Evolutionary conservation across 768 basidiomycete genomes (phyloP), one percentile per base, ranked within the genome.

Genomic region (Saitozyma podzolica): DNA sequence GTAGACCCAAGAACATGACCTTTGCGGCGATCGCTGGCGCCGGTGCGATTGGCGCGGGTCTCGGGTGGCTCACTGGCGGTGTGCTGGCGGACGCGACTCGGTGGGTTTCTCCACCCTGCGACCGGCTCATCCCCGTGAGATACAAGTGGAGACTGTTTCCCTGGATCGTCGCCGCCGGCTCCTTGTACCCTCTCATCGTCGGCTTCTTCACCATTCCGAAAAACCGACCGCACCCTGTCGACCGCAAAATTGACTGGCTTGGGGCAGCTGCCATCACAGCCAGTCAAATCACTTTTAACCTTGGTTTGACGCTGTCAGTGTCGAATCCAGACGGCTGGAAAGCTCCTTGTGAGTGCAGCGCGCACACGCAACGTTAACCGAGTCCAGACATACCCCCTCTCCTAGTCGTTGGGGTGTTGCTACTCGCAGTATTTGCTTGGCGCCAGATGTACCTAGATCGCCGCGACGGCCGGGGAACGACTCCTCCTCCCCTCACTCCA

Each of bases 81-180:
- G 54, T 41, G 8, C n/a, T 50, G 6, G 53, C 37, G 6, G 2
- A 20, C 37, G 45, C 29, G 29, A 29, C 29, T 29, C 29, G 29
- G 29, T 29, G 29, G 29, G 29, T 29, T 29, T 29, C 29, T 2
- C 29, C 2, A 2, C 29, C 29, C 29, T 29, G 29, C 29, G 29
- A 29, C 29, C 2, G 5, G 29, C 29, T 29, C 2, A 29, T 29
- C 2, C 29, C 29, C 2, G 29, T 13, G 2, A 29, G 29, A n/a
- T 63, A 58, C 47, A 52, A 56, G 5, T 63, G 62, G 62, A 39
- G 62, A 40, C 20, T 53, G 6, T 47, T 63, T 14, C 48, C 56
- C 6, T 45, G 13, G 16, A 10, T 63, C 19, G 43, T 63, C 13
- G 48, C 56, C 7, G 58, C 39, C 9, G 37, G 52, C 20, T 19